Evolutionary conservation across 306 rosid species (phyloP), one percentile per base, ranked within the genome.

Genomic region (Malus fusca): DNA sequence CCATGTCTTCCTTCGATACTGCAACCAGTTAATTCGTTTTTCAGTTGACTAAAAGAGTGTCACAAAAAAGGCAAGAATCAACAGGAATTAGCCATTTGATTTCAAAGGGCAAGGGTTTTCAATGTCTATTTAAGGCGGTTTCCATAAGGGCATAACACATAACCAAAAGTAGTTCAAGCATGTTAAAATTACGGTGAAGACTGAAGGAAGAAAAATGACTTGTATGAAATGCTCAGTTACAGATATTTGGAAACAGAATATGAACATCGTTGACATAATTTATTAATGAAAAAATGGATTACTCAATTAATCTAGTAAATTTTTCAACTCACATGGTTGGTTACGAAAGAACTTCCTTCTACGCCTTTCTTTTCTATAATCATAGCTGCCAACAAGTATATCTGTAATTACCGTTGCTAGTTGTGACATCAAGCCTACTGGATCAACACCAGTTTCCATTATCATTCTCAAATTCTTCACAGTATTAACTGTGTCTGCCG

Each of bases 371-470:
- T 87, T 89, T 33, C 84, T 75, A 75, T 84, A 89, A 84, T 89
- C 96, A 78, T 89, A 90, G 79, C 96, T 87, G 70, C 99, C 98
- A 30, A 98, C 99, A 81, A 96, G 97, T 85, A 96, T 86, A 82
- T 96, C 99, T 17, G 98, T 96, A 77, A 96, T 96, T 23, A 96
- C 95, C 23, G 97, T 96, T 19, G 99, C 98, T 48, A 96, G 97
- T 78, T 96, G 99, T 72, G 99, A 90, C 98, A 96, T 96, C 78
- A 96, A 88, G 68, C 92, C 92, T 79, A 92, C 78, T 69, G 99
- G 98, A 77, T 96, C 99, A 53, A 96, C 99, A 59, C 99, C 98
- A 69, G 90, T 84, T 88, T 96, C 98, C 92, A 96, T 96, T 77
- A 96, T 90, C 78, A 85, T 85, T 80, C 99, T 85, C 91, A 92